A percentile compares a stretch with the other conserved stretches of the same genome.
phyloP scores from a whole-genome alignment of 371 early-diverging fungal species.

The Mucor velutinosus region DNA sequence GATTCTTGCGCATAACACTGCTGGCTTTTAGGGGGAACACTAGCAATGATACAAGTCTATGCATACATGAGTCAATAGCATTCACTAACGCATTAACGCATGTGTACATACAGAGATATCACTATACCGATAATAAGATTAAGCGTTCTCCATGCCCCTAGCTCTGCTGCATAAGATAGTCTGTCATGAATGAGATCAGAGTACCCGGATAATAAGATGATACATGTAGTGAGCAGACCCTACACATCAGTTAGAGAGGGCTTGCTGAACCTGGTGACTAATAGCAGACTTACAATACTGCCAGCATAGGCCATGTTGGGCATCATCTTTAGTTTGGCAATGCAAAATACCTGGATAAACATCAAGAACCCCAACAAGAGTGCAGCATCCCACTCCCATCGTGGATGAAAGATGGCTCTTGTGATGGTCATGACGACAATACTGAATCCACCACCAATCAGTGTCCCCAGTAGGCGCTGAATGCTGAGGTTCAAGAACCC shows the following conservation, averaged over 20 bases:
- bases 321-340: conserved; percentile 34
- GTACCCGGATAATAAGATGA: conserved; percentile 42
- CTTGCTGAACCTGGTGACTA: conserved; percentile 24
- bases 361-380: conserved; percentile 30
- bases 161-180: conserved; percentile 24
- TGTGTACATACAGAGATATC: conserved; percentile 35
- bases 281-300: conserved; percentile 33
- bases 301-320: conserved; percentile 41
- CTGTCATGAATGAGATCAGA: conserved; percentile 29
- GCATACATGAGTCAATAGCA: not conserved
- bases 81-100: not conserved
- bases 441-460: conserved; percentile 34
- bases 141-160: conserved; percentile 38
- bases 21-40: conserved; percentile 42
- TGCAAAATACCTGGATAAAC: conserved; percentile 40
- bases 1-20: conserved; percentile 35
- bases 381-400: conserved; percentile 31
- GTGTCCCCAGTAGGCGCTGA: conserved; percentile 38
- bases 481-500: conserved; percentile 34
- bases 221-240: not conserved
- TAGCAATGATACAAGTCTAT: conserved; percentile 26
- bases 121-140: conserved; percentile 41
- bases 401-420: conserved; percentile 28
- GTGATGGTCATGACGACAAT: conserved; percentile 38
- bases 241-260: conserved; percentile 25